Base-by-base conservation (phyloP, 352 stramenopile genomes). In the Phytophthora syringae region DNA sequence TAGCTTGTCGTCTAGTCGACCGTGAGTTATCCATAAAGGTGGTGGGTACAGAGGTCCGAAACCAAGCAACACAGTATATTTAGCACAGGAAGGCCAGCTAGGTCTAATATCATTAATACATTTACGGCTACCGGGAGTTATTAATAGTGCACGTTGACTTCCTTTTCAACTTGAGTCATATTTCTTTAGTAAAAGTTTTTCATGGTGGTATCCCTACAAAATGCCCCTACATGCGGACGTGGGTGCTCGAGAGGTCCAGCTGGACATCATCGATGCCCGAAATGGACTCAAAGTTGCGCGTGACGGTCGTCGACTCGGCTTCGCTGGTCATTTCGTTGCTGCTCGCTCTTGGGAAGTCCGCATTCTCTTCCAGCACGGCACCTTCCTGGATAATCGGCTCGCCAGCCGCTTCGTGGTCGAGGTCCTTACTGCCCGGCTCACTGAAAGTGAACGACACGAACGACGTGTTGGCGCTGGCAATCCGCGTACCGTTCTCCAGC, bases 231-330 rank as follows among this genome's bases (percentile, higher is more conserved):
- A 82, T 79, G 39, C 74, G 70, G 21, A 82, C 52, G 34, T 70
- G 70, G 7, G 67, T 82, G 43, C 62, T 75, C 7, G 66, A 70
- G 27, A 79, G 56, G 47, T 82, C 67, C 15, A 80, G 21, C 18
- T 70, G 52, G 9, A 36, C 72, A 42, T 80, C 65, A 0, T 78
- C 65, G 22, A 77, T 77, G 21, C 55, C 66, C 28, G 70, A 77
- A 21, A 82, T 72, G 28, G 74, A 81, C 70, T 81, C 74, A n/a
- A 79, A 82, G 40, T 79, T 79, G 24, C 74, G 62, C 13, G 67
- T 78, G 32, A 69, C 64, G 3, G 64, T 72, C 45, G 40, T 76
- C 13, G 61, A 40, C 7, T 72, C 67, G 2, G 36, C 20, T 20
- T 65, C 58, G 22, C 27, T 52, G 11, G 13, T 73, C 0, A 36